Conservation (phyloP, 441 rosid genomes). For the Populus trichocarpa region DNA sequence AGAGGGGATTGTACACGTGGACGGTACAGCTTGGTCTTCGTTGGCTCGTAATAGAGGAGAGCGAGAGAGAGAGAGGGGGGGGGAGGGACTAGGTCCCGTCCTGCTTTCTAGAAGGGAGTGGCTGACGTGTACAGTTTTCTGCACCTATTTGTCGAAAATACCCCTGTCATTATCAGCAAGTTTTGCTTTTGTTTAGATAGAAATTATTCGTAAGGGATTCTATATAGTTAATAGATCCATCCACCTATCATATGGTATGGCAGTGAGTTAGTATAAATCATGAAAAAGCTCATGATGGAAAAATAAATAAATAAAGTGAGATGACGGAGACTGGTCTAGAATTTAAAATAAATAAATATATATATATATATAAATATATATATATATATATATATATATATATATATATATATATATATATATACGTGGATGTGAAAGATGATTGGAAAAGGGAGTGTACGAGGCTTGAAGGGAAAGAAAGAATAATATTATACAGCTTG, state of each 20-base stretch:
- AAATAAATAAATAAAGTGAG: not conserved
- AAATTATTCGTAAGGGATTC: not conserved
- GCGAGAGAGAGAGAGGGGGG: not conserved
- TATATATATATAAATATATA: too few species aligned
- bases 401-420: too few species aligned
- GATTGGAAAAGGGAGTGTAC: not conserved
- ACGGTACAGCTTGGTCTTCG: constrained; percentile 37
- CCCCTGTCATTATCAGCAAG: not conserved
- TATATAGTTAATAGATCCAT: not conserved
- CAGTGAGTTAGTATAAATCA: not conserved
- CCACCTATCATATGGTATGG: not conserved
- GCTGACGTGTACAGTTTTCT: not conserved
- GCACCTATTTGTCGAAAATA: constrained; percentile 8
- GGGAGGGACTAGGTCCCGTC: constrained; percentile 7
- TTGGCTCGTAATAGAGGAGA: constrained; percentile 40
- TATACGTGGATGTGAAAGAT: not conserved
- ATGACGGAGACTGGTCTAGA: not conserved
- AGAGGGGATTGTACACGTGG: constrained; percentile 17
- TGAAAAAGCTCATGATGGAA: not conserved
- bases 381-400: too few species aligned
- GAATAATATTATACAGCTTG: too few species aligned
- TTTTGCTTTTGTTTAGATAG: too few species aligned
- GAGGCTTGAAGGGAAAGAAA: not conserved
- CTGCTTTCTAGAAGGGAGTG: constrained; percentile 17
- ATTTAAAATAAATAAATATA: too few species aligned